A percentile compares a stretch with the other conserved stretches of the same genome.
Evolutionary conservation across 495 filamentous ascomycete genomes (phyloP).

Genomic region (Echria macrotheca): DNA sequence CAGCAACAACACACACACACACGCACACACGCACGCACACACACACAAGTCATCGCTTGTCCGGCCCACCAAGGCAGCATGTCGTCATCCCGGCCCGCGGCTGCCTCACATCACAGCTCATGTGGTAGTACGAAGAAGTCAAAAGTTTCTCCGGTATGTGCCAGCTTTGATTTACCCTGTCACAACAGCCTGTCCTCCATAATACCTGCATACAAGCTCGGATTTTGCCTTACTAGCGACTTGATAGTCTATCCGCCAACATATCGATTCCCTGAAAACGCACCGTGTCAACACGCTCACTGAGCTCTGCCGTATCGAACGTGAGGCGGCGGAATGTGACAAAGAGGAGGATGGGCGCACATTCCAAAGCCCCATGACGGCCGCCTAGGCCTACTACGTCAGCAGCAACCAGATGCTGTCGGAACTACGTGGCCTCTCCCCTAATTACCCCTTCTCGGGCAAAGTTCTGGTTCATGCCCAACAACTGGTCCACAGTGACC

Average conservation of each 20-base stretch:
- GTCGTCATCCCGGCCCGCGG: neutral
- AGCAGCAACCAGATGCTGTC: conserved; percentile 64
- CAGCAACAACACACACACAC: neutral
- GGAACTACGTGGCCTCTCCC: conserved; percentile 64
- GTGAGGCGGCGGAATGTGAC: conserved; percentile 50
- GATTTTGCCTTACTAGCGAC: neutral
- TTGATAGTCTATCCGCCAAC: neutral
- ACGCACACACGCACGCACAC: no score
- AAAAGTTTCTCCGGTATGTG: neutral
- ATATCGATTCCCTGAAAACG: conserved; percentile 44
- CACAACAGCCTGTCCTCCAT: neutral
- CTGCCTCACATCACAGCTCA: neutral
- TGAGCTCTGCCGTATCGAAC: conserved; percentile 69
- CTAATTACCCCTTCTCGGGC: conserved; percentile 67
- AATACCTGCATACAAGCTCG: neutral
- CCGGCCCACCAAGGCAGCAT: neutral
- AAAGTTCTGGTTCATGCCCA: conserved; percentile 65
- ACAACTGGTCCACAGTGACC: conserved; percentile 57
- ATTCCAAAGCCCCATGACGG: conserved; percentile 57
- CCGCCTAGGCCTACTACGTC: conserved; percentile 70
- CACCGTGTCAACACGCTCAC: conserved; percentile 68
- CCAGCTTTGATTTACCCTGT: neutral
- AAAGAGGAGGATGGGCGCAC: conserved; percentile 51
- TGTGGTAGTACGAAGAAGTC: neutral
- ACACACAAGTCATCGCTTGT: neutral